Evolutionary conservation across 352 stramenopile genomes (phyloP).

Genomic region (Thraustochytrium sp.): DNA sequence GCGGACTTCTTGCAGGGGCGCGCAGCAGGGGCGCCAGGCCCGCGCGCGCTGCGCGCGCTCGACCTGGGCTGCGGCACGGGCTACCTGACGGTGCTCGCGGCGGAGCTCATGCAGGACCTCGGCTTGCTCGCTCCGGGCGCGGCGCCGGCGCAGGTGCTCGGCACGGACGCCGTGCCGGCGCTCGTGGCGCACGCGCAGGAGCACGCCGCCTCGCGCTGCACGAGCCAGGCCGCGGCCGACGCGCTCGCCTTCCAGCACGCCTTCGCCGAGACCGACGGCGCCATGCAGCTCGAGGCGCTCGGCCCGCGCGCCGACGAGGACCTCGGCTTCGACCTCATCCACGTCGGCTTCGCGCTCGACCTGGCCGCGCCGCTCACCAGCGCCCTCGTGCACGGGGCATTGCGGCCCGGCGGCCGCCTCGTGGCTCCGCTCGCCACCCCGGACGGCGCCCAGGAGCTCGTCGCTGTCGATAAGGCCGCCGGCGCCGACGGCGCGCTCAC

Average conservation of each 20-base stretch:
- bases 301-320: not conserved
- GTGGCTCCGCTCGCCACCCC: not conserved
- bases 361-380: not conserved
- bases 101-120: conserved; percentile 58
- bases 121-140: not conserved
- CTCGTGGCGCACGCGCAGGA: not conserved
- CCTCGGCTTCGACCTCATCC: conserved; percentile 15
- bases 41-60: conserved; percentile 51
- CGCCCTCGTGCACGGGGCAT: not conserved
- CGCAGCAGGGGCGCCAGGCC: not conserved
- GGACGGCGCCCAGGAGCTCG: not conserved
- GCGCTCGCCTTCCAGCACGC: not conserved
- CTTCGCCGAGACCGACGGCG: not conserved
- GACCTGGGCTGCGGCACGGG: conserved; percentile 73
- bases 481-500: not conserved
- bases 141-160: not conserved
- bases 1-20: not conserved
- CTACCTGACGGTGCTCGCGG: conserved; percentile 68
- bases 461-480: not conserved
- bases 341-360: not conserved
- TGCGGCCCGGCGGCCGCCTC: not conserved
- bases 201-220: not conserved
- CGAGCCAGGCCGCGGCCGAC: not conserved
- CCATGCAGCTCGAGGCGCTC: not conserved
- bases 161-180: not conserved